Conservation (phyloP, 257 asterid species). For the Parsonsia alboflavescens region DNA sequence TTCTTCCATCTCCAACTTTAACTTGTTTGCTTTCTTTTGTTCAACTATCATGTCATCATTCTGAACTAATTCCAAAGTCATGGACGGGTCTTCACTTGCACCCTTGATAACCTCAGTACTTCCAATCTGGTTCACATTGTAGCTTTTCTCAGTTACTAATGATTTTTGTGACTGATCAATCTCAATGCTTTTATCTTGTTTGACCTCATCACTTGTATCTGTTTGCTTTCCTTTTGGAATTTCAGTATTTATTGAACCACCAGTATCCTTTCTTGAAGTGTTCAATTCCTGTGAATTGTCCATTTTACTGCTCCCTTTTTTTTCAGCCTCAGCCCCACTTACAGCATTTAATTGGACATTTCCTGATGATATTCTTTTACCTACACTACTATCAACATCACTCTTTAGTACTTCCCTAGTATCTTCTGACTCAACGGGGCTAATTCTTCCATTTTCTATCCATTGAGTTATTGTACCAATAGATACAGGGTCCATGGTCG, state of each 20-base stretch:
- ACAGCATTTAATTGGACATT: constrained; percentile 16
- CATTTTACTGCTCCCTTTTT: constrained; percentile 9
- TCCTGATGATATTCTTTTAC: constrained; percentile 22
- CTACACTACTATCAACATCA: constrained; percentile 21
- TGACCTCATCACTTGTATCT: constrained; percentile 16
- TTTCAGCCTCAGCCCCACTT: constrained; percentile 6
- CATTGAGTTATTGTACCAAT: constrained; percentile 25
- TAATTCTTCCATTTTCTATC: constrained; percentile 41
- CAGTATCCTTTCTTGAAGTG: constrained; percentile 18
- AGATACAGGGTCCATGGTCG: constrained; percentile 21
- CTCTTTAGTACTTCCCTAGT: constrained; percentile 14
- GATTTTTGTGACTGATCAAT: constrained; percentile 21
- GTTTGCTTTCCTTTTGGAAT: constrained; percentile 16
- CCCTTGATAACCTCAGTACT: constrained; percentile 4
- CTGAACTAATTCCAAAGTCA: constrained; percentile 24
- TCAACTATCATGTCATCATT: constrained; percentile 20
- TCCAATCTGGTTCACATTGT: constrained; percentile 10
- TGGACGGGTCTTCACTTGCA: constrained; percentile 14
- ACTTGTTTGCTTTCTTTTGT: constrained; percentile 29
- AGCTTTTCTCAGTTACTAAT: neutral
- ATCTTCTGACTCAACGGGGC: constrained; percentile 25
- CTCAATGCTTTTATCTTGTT: constrained; percentile 18
- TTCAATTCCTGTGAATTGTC: constrained; percentile 34
- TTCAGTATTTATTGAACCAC: constrained; percentile 16
- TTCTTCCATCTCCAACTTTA: constrained; percentile 62